These are phyloP conservation scores for Butyriboletus loyo DNA, from an alignment of 768 basidiomycete species.

Conservation along the genomic window DNA sequence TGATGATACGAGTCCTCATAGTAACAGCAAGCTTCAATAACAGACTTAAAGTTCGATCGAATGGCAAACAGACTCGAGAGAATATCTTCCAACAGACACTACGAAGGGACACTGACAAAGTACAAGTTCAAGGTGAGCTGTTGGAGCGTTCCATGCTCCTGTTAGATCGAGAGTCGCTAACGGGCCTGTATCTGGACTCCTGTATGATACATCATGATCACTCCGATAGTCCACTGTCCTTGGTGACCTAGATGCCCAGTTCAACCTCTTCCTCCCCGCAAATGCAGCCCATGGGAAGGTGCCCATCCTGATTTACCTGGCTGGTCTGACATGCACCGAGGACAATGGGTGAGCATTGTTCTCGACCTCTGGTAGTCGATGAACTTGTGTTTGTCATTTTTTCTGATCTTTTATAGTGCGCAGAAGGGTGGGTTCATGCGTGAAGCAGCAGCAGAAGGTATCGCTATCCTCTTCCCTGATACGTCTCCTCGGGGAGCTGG, in stretches of 20 bases:
- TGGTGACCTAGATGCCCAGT: conserved; percentile 66
- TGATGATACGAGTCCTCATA: no score
- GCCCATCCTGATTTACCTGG: conserved; percentile 80
- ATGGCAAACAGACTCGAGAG: conserved; percentile 49
- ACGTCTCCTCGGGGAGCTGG: conserved; percentile 93
- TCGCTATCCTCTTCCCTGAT: conserved; percentile 90
- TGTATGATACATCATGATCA: not conserved
- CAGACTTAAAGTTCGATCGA: not conserved
- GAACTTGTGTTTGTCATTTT: not conserved
- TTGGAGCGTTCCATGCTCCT: not conserved
- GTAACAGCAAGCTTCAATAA: no score
- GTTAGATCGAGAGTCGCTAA: not conserved
- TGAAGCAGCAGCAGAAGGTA: conserved; percentile 79
- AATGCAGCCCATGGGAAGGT: conserved; percentile 54
- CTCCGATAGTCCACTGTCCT: conserved; percentile 62
- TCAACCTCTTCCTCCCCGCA: conserved; percentile 87
- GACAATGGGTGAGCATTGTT: conserved; percentile 73
- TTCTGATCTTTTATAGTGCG: conserved; percentile 45
- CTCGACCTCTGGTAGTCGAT: not conserved
- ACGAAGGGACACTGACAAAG: conserved; percentile 77
- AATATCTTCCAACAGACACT: conserved; percentile 74
- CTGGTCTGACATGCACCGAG: conserved; percentile 87
- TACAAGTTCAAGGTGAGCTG: conserved; percentile 74
- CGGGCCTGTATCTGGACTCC: not conserved
- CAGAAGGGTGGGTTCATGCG: conserved; percentile 92